Evolutionary conservation across 2,329 filamentous ascomycete species (phyloP).

Genomic region (Penicillium italicum): DNA sequence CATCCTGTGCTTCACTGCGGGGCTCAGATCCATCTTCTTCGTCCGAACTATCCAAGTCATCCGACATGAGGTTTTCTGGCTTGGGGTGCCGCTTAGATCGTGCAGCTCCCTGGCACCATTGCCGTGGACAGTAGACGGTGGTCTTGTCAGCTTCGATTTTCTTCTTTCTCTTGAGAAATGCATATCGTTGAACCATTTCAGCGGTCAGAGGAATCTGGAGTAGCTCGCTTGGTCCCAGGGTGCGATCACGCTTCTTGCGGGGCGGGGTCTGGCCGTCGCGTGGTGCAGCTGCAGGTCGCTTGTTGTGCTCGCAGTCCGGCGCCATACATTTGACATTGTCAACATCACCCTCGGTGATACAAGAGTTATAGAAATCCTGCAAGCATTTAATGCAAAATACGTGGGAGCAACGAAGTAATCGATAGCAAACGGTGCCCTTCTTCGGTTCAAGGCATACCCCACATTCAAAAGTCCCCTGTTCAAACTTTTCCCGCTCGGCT

Average conservation of each 20-base stretch:
- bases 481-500: conserved; percentile 70
- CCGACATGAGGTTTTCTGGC: conserved; percentile 61
- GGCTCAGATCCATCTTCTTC: conserved; percentile 47
- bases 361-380: conserved; percentile 82
- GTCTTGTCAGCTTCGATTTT: conserved; percentile 87
- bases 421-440: conserved; percentile 77
- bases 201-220: conserved; percentile 69
- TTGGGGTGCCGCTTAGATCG: conserved; percentile 70
- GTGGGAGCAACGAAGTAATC: conserved; percentile 77
- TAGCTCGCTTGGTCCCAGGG: conserved; percentile 78
- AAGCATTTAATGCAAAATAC: conserved; percentile 89
- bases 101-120: conserved; percentile 89
- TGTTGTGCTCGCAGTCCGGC: conserved; percentile 70
- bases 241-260: conserved; percentile 60
- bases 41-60: conserved; percentile 49
- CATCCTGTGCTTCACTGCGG: conserved; percentile 29
- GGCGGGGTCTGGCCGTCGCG: conserved; percentile 36
- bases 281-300: conserved; percentile 28
- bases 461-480: conserved; percentile 81
- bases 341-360: conserved; percentile 81
- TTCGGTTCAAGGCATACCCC: conserved; percentile 89
- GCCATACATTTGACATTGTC: conserved; percentile 73
- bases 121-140: conserved; percentile 86
- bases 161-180: conserved; percentile 85
- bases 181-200: conserved; percentile 76